Conservation (phyloP, 768 basidiomycete genomes). For the Lactarius hengduanensis region DNA sequence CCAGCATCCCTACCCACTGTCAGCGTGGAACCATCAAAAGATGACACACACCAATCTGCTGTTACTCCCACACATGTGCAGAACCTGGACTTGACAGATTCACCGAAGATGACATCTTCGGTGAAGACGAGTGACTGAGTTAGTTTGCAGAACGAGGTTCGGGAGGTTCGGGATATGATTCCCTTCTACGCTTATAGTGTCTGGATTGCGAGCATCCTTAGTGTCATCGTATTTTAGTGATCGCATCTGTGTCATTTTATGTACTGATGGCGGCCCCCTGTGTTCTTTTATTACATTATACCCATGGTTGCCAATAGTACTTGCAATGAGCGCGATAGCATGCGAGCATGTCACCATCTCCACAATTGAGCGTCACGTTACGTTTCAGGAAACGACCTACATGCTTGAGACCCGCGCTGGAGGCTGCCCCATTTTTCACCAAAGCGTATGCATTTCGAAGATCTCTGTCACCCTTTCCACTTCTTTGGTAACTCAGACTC, state of each 20-base stretch:
- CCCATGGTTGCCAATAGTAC: constrained; percentile 9
- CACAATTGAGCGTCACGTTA: not conserved
- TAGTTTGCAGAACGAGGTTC: not conserved
- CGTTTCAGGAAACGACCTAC: too few species aligned
- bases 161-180: not conserved
- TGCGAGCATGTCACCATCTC: not conserved
- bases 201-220: constrained; percentile 17
- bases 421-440: too few species aligned
- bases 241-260: constrained; percentile 1
- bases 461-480: too few species aligned
- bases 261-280: constrained; percentile 50
- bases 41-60: not conserved
- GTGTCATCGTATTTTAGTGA: constrained; percentile 8
- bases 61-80: constrained; percentile 4
- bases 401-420: not conserved
- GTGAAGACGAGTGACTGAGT: not conserved
- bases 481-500: too few species aligned
- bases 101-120: not conserved
- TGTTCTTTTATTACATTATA: constrained; percentile 28
- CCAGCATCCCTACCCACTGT: constrained; percentile 4
- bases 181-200: constrained; percentile 7
- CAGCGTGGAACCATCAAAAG: not conserved
- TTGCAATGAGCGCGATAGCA: not conserved
- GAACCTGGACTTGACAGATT: not conserved
- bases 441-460: too few species aligned